These are phyloP conservation scores for Herpotrichia juniperi DNA, from an alignment of 2,329 filamentous ascomycete species.

Conservation along the genomic window DNA sequence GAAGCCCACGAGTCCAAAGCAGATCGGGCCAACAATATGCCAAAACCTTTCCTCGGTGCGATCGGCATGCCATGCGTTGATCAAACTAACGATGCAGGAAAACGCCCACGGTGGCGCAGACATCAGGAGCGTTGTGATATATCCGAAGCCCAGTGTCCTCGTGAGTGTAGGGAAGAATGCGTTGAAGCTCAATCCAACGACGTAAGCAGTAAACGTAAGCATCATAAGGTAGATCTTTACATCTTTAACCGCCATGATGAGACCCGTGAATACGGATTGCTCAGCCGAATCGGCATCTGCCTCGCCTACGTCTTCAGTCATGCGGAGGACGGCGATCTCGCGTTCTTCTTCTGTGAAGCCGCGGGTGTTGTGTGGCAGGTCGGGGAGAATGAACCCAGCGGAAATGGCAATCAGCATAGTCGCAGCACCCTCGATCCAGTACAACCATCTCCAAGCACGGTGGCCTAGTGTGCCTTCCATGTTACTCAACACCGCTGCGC, in stretches of 20 bases:
- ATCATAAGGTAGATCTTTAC: constrained; percentile 69
- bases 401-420: constrained; percentile 41
- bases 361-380: constrained; percentile 47
- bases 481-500: constrained; percentile 48
- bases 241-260: constrained; percentile 66
- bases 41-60: constrained; percentile 57
- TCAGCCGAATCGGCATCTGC: constrained; percentile 49
- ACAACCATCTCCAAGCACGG: constrained; percentile 48
- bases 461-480: constrained; percentile 44
- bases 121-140: constrained; percentile 46
- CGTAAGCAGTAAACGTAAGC: constrained; percentile 66
- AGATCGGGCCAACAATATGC: constrained; percentile 57
- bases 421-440: constrained; percentile 47
- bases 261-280: constrained; percentile 59
- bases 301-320: constrained; percentile 59
- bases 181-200: constrained; percentile 56
- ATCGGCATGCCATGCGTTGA: constrained; percentile 60
- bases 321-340: constrained; percentile 44
- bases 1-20: constrained; percentile 52
- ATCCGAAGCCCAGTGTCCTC: constrained; percentile 45
- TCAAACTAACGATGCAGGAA: constrained; percentile 54
- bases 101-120: constrained; percentile 57
- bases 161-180: constrained; percentile 48
- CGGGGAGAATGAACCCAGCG: constrained; percentile 39
- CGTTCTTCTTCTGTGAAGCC: constrained; percentile 57